Conservation (phyloP, 495 filamentous ascomycete genomes). For the Daldinia bambusicola region DNA sequence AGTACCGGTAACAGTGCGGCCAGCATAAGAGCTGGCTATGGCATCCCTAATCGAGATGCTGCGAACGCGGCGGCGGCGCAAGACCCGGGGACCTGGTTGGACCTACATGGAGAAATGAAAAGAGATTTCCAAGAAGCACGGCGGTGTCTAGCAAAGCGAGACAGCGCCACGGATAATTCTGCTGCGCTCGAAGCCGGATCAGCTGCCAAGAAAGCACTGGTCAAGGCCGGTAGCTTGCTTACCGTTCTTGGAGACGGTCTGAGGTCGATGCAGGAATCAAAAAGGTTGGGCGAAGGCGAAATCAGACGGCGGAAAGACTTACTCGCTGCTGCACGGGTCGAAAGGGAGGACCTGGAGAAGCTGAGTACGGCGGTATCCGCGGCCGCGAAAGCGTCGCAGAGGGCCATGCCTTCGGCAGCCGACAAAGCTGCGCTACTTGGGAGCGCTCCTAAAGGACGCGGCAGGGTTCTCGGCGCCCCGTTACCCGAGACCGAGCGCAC, state of each 20-base stretch:
- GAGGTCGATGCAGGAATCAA: constrained; percentile 57
- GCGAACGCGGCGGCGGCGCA: constrained; percentile 62
- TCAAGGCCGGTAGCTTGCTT: constrained; percentile 77
- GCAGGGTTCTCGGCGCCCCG: constrained; percentile 80
- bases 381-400: constrained; percentile 40
- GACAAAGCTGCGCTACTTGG: constrained; percentile 53
- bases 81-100: constrained; percentile 87
- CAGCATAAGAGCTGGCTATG: constrained; percentile 59
- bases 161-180: constrained; percentile 73
- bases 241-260: constrained; percentile 76
- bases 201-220: constrained; percentile 81
- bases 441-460: constrained; percentile 47
- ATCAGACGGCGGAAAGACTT: constrained; percentile 82
- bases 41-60: constrained; percentile 53
- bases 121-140: constrained; percentile 82
- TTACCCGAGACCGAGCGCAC: constrained; percentile 87
- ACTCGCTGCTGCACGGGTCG: constrained; percentile 78
- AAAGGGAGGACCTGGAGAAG: constrained; percentile 87
- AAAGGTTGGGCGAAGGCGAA: constrained; percentile 83
- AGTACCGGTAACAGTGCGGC: constrained; percentile 58
- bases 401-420: constrained; percentile 36
- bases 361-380: constrained; percentile 77
- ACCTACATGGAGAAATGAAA: constrained; percentile 86
- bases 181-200: constrained; percentile 74
- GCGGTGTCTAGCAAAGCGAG: constrained; percentile 75